phyloP scores from a whole-genome alignment of 192 early-diverging fungal genomes.

The Backusella liffmaniae region DNA sequence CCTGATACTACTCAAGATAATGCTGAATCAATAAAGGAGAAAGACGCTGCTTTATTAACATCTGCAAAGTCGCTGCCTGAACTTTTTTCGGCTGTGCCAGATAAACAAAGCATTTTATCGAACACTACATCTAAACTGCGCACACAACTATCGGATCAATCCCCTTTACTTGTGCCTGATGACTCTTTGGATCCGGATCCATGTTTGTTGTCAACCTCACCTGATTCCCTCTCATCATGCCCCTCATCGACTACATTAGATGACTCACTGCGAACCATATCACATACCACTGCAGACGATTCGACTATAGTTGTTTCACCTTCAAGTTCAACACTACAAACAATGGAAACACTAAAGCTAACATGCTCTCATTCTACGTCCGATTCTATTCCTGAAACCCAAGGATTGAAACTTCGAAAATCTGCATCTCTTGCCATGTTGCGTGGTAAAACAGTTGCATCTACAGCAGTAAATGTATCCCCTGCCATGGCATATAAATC shows the following conservation, averaged over 20 bases:
- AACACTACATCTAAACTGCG: constrained; percentile 2
- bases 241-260: not conserved
- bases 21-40: not conserved
- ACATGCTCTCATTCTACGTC: not conserved
- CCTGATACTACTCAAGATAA: constrained; percentile 14
- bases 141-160: not conserved
- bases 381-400: not conserved
- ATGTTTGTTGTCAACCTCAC: constrained; percentile 5
- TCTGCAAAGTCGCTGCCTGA: constrained; percentile 26
- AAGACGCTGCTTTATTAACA: constrained; percentile 14
- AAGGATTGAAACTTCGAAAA: constrained; percentile 6
- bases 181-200: not conserved
- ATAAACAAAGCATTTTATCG: not conserved
- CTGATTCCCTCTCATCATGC: not conserved
- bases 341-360: not conserved
- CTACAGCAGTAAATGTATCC: constrained; percentile 16
- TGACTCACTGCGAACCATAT: constrained; percentile 4
- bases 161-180: not conserved
- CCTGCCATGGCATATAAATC: not conserved
- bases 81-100: constrained; percentile 16
- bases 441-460: constrained; percentile 23
- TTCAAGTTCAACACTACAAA: not conserved
- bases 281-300: not conserved
- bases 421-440: constrained; percentile 14
- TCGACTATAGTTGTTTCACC: not conserved